Evolutionary conservation across 441 rosid species (phyloP).

Genomic region (Populus trichocarpa): DNA sequence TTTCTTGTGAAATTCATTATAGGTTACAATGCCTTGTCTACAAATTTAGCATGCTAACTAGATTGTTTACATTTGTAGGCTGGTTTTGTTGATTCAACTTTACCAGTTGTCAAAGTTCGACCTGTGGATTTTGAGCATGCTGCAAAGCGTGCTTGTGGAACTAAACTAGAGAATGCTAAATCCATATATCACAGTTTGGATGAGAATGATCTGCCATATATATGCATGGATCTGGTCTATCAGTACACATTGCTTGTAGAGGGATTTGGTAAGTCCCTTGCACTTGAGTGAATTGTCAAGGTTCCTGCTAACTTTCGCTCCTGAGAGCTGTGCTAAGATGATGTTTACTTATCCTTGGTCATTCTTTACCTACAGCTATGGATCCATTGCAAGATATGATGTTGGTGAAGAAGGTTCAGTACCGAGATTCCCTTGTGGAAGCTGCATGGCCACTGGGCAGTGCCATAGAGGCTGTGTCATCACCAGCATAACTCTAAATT

Average conservation of each 20-base stretch:
- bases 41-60: constrained; percentile 1
- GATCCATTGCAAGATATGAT: constrained; percentile 77
- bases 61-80: constrained; percentile 44
- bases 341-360: constrained; percentile 3
- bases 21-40: neutral
- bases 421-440: constrained; percentile 61
- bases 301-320: neutral
- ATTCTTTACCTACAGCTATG: constrained; percentile 44
- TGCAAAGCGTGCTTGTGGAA: constrained; percentile 80
- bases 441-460: constrained; percentile 99
- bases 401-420: constrained; percentile 77
- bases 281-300: too few relatives aligned
- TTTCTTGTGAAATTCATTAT: neutral
- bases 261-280: constrained; percentile 70
- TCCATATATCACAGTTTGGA: constrained; percentile 49
- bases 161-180: constrained; percentile 61
- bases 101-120: constrained; percentile 66
- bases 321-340: neutral
- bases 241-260: constrained; percentile 79
- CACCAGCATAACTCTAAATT: constrained; percentile 20
- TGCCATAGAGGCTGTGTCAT: constrained; percentile 88
- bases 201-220: constrained; percentile 57
- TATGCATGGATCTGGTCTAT: constrained; percentile 96
- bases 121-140: constrained; percentile 71
- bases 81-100: constrained; percentile 57